Evolutionary conservation across 2,329 filamentous ascomycete genomes (phyloP), one percentile per base, ranked within the genome.

Genomic region (Pseudogymnoascus sp.): DNA sequence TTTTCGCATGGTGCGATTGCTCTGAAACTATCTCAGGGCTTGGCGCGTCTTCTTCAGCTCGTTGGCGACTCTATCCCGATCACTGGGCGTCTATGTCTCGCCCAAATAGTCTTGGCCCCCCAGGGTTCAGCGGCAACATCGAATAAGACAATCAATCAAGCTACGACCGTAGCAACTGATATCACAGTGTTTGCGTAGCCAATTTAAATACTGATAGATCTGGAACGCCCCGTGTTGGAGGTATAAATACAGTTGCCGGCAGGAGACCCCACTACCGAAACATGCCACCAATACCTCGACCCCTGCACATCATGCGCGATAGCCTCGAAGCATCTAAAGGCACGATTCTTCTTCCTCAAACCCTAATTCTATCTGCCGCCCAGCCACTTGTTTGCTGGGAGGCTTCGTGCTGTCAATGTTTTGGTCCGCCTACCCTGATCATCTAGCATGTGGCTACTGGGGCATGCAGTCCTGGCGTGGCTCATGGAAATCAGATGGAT

Each of bases 401-500:
- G 50, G 16, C 7, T 33, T 56, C 26, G n/a, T 24, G 50, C 28
- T 33, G 16, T 56, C 10, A 14, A 19, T 33, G 50, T 19, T 35
- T 35, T 19, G 28, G 46, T 12, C 46, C 50, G 35, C 3, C 28
- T 33, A 35, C 50, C 50, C 28, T 56, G 50, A 35, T 33, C 28
- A 56, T 56, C 50, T 16, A 56, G 50, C 50, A 56, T 56, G 50
- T 56, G 28, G n/a, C 28, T 19, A 56, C 50, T 56, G 16, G 16
- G 50, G 16, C 50, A 33, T 11, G 50, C 28, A 28, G 50, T 33
- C 50, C 50, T 56, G 50, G 28, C 50, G 50, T 56, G 50, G 50
- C n/a, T 56, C 50, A 56, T 33, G 28, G 50, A 56, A 56, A 56
- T 22, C 50, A 56, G 50, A 56, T 56, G 28, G 50, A 56, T 56